Base-by-base conservation (phyloP, 148 eudicot species). In the Euryodendron excelsum region DNA sequence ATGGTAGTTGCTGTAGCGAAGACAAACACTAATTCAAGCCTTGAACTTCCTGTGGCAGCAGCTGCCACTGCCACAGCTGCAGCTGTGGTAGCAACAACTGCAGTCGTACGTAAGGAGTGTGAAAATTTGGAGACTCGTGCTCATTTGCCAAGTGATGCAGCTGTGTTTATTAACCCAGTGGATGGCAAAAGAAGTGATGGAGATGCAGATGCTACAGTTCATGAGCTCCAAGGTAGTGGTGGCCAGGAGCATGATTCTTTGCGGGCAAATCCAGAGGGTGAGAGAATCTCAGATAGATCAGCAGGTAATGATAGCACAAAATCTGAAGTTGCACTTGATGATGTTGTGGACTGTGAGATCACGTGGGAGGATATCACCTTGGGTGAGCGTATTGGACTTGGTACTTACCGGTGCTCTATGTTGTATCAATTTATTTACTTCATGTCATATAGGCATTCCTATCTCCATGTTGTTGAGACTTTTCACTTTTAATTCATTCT, bases 321-420 rank as follows among this genome's bases (percentile, higher is more conserved):
- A 86, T 95, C 96, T 52, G 98, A 95, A 62, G 80, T 78, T 27
- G 45, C 85, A 47, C 84, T 94, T 60, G 96, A 95, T 73, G 96
- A 95, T 73, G 97, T 95, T 36, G 87, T 91, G 25, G 99, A 91
- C 71, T 93, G 96, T 77, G 99, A 95, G 83, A 93, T 95, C 55
- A 84, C 83, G 5, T 95, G 91, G 96, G 99, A 95, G 80, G 97
- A 95, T 76, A 88, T 95, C 84, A 81, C 88, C 81, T 78, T 95
- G 93, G 99, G 99, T 48, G 99, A 95, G 89, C 97, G 99, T 86
- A 95, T 95, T 63, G 99, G 99, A 79, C 94, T 95, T 81, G 99
- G 99, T 95, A 93, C 45, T 81, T 30, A 73, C 80, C 73, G 21
- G 23, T 56, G 31, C 79, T 47, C 63, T 79, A 33, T 61, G 53